Evolutionary conservation across 2,329 filamentous ascomycete species (phyloP).

Genomic region (Calonectria ilicicola): DNA sequence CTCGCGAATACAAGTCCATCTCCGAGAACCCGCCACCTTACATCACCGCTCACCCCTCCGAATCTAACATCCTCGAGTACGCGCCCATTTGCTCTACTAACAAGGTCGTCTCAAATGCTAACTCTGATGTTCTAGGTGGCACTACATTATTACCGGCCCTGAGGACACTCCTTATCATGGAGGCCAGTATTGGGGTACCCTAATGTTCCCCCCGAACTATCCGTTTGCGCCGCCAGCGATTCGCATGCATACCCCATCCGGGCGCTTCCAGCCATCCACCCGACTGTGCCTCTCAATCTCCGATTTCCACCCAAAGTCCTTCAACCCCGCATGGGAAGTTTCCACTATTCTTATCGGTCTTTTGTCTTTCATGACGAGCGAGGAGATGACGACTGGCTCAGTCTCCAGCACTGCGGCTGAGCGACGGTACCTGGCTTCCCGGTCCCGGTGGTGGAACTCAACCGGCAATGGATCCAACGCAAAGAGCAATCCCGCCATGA

Average conservation of each 20-base stretch:
- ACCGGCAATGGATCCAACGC: conserved; percentile 85
- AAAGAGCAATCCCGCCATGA: conserved; percentile 65
- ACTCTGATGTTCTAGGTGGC: conserved; percentile 71
- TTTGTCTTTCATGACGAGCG: conserved; percentile 96
- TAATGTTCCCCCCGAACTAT: conserved; percentile 96
- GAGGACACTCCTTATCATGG: conserved; percentile 93
- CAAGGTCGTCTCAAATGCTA: conserved; percentile 8
- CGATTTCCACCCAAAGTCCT: conserved; percentile 97
- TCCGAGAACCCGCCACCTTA: conserved; percentile 85
- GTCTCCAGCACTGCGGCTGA: conserved; percentile 83
- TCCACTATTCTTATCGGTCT: conserved; percentile 95
- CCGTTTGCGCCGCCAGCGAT: conserved; percentile 97
- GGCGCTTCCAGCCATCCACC: conserved; percentile 93
- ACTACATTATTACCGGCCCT: conserved; percentile 95
- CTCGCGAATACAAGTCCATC: conserved; percentile 73
- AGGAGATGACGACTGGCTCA: conserved; percentile 97
- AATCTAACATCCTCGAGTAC: conserved; percentile 90
- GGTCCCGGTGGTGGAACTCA: conserved; percentile 95
- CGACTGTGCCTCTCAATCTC: conserved; percentile 95
- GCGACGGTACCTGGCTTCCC: conserved; percentile 79
- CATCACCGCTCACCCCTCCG: conserved; percentile 89
- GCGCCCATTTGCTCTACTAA: conserved; percentile 45
- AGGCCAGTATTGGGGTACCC: conserved; percentile 98
- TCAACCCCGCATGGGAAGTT: conserved; percentile 99
- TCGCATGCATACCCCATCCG: conserved; percentile 97